A percentile compares a stretch with the other conserved stretches of the same genome.
Evolutionary conservation across 306 rosid species (phyloP).

Genomic region (Quercus gilva): DNA sequence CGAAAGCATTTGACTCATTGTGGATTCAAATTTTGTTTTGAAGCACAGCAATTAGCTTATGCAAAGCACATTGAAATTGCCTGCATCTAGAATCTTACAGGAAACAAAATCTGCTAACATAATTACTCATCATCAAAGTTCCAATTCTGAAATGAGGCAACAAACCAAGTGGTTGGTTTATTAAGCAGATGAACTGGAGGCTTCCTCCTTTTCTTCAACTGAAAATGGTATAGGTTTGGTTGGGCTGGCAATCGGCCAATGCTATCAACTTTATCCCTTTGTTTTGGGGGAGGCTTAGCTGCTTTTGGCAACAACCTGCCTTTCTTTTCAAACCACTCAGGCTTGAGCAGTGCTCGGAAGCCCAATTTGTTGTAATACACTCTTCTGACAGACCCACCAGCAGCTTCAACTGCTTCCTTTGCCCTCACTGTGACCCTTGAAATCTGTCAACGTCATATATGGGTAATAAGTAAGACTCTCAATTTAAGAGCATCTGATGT

Average conservation of each 20-base stretch:
- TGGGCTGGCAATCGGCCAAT: slow-evolving; percentile 94
- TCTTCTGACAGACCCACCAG: slow-evolving; percentile 87
- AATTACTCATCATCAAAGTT: slow-evolving; percentile 3
- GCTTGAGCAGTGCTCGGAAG: slow-evolving; percentile 69
- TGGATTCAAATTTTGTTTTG: background rate
- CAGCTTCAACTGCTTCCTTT: slow-evolving; percentile 85
- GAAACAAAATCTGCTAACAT: background rate
- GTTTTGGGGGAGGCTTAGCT: slow-evolving; percentile 96
- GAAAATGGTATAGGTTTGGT: slow-evolving; percentile 80
- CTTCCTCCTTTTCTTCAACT: slow-evolving; percentile 36
- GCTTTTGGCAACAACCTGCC: slow-evolving; percentile 92
- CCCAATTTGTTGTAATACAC: slow-evolving; percentile 89
- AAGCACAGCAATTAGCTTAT: background rate
- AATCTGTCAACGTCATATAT: slow-evolving; percentile 46
- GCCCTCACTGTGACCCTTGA: slow-evolving; percentile 92
- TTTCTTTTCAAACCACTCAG: slow-evolving; percentile 96
- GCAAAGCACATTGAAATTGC: background rate
- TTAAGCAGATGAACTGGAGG: slow-evolving; percentile 30
- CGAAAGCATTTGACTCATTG: background rate
- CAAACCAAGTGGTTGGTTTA: slow-evolving; percentile 16
- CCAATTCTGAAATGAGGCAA: slow-evolving; percentile 7
- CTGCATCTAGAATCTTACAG: slow-evolving; percentile 12
- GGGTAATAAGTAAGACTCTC: slow-evolving; percentile 1
- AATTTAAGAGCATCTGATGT: too few species aligned
- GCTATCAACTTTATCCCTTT: slow-evolving; percentile 76